These are phyloP conservation scores for Herpetospermum pedunculosum DNA, from an alignment of 306 rosid species.

Conservation along the genomic window DNA sequence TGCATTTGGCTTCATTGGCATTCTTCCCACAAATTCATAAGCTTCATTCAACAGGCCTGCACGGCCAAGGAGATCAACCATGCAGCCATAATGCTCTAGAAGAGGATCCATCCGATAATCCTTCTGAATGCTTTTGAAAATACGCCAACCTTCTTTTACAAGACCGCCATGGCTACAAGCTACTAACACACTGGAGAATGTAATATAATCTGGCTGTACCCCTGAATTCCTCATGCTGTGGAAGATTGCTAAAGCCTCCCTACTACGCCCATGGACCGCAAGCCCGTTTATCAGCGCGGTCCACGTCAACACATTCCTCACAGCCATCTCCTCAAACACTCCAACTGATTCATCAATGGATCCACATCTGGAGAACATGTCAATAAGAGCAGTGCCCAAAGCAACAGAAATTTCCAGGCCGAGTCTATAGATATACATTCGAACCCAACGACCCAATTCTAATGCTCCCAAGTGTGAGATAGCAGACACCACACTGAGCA, in stretches of 20 bases:
- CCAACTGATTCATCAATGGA: slow-evolving; percentile 31
- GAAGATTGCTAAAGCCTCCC: slow-evolving; percentile 34
- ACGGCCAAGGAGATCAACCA: slow-evolving; percentile 57
- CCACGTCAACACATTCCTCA: slow-evolving; percentile 40
- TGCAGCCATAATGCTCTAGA: slow-evolving; percentile 57
- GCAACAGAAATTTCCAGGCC: slow-evolving; percentile 27
- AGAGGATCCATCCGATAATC: slow-evolving; percentile 26
- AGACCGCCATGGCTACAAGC: slow-evolving; percentile 60
- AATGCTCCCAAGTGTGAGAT: slow-evolving; percentile 41
- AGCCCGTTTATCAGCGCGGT: slow-evolving; percentile 36
- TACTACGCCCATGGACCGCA: slow-evolving; percentile 39
- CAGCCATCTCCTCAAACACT: slow-evolving; percentile 39
- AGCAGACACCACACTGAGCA: slow-evolving; percentile 40
- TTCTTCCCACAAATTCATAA: slow-evolving; percentile 37
- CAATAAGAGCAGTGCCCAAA: slow-evolving; percentile 44
- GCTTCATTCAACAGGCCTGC: slow-evolving; percentile 42
- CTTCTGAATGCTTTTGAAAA: slow-evolving; percentile 27
- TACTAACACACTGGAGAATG: slow-evolving; percentile 33
- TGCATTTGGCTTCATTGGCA: slow-evolving; percentile 37
- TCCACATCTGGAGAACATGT: slow-evolving; percentile 57
- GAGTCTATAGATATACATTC: slow-evolving; percentile 18
- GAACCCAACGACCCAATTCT: slow-evolving; percentile 47
- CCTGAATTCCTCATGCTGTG: slow-evolving; percentile 29
- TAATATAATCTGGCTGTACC: slow-evolving; percentile 29
- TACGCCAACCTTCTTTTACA: slow-evolving; percentile 35